Conservation (phyloP, 495 filamentous ascomycete genomes). For the Aspergillus cavernicola region DNA sequence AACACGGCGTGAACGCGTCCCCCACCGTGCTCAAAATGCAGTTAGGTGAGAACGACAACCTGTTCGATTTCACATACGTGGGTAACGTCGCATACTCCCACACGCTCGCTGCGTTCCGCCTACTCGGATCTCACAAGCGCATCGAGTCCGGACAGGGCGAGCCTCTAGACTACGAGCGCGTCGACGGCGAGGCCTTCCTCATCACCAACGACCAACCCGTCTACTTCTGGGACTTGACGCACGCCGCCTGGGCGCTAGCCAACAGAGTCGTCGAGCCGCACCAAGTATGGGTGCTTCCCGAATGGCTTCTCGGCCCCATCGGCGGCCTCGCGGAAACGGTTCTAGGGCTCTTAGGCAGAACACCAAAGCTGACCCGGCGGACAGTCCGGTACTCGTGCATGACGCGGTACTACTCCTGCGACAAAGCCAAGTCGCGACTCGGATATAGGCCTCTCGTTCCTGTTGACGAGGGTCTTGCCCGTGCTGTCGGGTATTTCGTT, state of each 20-base stretch:
- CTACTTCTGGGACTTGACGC: slow-evolving; percentile 94
- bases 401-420: slow-evolving; percentile 79
- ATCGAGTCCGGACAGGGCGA: slow-evolving; percentile 50
- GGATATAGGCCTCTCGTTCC: slow-evolving; percentile 72
- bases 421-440: slow-evolving; percentile 76
- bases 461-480: slow-evolving; percentile 69
- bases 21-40: slow-evolving; percentile 72
- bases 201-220: slow-evolving; percentile 90
- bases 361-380: slow-evolving; percentile 69
- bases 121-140: slow-evolving; percentile 55
- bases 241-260: slow-evolving; percentile 72
- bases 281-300: slow-evolving; percentile 65
- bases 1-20: slow-evolving; percentile 40
- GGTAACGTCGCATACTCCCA: slow-evolving; percentile 50
- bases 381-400: slow-evolving; percentile 73
- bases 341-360: slow-evolving; percentile 63
- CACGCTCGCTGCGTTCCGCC: slow-evolving; percentile 57
- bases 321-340: slow-evolving; percentile 68
- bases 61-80: slow-evolving; percentile 57
- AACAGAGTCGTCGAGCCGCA: slow-evolving; percentile 60
- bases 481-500: slow-evolving; percentile 63
- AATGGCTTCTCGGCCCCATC: slow-evolving; percentile 58
- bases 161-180: slow-evolving; percentile 69
- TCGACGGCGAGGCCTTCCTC: slow-evolving; percentile 93
- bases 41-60: slow-evolving; percentile 81